phyloP scores from a whole-genome alignment of 1,284 basidiomycete genomes.

The Ganoderma sp. region DNA sequence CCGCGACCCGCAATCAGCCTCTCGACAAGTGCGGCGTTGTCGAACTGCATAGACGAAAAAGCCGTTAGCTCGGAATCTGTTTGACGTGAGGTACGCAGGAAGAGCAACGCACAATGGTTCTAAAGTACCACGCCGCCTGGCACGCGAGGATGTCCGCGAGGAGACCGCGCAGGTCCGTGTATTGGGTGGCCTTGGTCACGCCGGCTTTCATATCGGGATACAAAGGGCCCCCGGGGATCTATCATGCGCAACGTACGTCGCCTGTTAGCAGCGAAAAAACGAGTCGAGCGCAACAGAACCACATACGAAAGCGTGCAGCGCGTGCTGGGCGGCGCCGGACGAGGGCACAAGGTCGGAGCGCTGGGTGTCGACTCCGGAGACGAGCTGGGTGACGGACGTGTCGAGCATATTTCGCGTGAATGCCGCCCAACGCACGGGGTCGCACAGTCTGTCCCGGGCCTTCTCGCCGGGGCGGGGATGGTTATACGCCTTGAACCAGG shows the following conservation, averaged over 20 bases:
- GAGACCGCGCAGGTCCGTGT: background rate
- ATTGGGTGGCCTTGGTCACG: background rate
- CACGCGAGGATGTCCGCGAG: background rate
- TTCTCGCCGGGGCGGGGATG: too few relatives aligned
- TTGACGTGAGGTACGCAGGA: too few relatives aligned
- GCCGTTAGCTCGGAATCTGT: too few relatives aligned
- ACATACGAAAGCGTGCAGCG: background rate
- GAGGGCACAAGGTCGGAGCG: background rate
- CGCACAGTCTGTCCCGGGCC: background rate
- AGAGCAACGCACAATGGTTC: background rate
- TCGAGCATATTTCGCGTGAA: too few relatives aligned
- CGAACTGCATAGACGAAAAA: background rate
- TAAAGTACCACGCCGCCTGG: background rate
- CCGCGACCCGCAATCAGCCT: too few relatives aligned
- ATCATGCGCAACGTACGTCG: too few relatives aligned
- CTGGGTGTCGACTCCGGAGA: too few relatives aligned
- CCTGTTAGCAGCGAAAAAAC: too few relatives aligned
- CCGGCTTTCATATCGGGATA: too few relatives aligned
- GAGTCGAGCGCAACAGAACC: fast-evolving
- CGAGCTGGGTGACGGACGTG: too few relatives aligned
- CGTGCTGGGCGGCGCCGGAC: background rate
- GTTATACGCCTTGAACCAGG: background rate
- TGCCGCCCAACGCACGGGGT: background rate
- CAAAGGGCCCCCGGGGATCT: background rate
- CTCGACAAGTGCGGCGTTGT: background rate